Percentiles rank a stretch among this genome's conserved stretches.
Conservation (phyloP, 257 asterid species). For the Voacanga thouarsii region DNA sequence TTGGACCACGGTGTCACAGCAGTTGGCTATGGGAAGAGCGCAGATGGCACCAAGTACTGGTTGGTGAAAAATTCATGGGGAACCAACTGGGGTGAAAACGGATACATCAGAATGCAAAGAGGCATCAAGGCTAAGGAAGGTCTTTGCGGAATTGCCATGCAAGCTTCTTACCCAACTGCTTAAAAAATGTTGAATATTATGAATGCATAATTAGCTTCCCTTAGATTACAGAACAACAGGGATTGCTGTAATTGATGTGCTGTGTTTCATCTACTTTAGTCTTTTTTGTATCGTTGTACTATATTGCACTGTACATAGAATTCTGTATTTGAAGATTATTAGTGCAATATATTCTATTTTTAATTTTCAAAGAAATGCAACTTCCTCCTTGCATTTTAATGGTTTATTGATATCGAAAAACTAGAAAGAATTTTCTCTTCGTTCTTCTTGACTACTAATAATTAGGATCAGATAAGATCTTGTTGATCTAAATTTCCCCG, state of each 20-base stretch:
- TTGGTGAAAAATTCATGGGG: conserved; percentile 42
- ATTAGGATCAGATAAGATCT: too few relatives aligned
- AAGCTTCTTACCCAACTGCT: conserved; percentile 32
- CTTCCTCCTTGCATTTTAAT: too few relatives aligned
- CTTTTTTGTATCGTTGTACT: too few relatives aligned
- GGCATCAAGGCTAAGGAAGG: conserved; percentile 29
- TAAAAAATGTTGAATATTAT: not conserved
- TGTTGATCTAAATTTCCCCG: too few relatives aligned
- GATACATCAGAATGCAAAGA: conserved; percentile 30
- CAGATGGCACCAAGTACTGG: conserved; percentile 33
- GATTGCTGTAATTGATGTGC: not conserved
- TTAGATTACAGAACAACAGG: not conserved
- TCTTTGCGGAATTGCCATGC: conserved; percentile 39
- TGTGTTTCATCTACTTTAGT: not conserved
- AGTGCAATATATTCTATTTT: too few relatives aligned
- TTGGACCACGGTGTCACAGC: conserved; percentile 34
- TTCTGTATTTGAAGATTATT: too few relatives aligned
- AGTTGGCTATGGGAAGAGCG: conserved; percentile 26
- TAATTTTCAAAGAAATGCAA: too few relatives aligned
- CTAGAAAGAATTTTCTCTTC: too few relatives aligned
- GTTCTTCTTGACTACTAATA: too few relatives aligned
- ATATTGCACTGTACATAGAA: not conserved
- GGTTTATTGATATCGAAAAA: too few relatives aligned
- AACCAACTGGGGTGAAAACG: conserved; percentile 27
- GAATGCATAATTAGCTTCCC: not conserved